A percentile compares a stretch with the other conserved stretches of the same genome.
Evolutionary conservation across 2,329 filamentous ascomycete species (phyloP).

Genomic region (Macroventuria anomochaeta): DNA sequence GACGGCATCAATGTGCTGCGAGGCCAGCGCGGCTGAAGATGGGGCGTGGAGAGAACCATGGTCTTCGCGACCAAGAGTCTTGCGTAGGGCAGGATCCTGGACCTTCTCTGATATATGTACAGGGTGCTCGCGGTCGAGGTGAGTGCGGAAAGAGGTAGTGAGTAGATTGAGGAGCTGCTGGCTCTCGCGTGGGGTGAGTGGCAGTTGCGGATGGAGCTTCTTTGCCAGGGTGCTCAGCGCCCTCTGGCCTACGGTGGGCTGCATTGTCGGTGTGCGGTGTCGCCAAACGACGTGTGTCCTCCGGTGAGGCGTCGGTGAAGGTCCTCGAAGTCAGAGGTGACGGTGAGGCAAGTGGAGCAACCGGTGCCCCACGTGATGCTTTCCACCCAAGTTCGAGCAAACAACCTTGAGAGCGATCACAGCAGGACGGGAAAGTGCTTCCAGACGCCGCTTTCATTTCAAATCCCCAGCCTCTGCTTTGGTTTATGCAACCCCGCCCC

Average conservation of each 20-base stretch:
- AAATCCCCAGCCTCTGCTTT: not conserved
- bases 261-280: slow-evolving; percentile 53
- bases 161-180: slow-evolving; percentile 65
- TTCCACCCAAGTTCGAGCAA: not conserved
- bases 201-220: slow-evolving; percentile 61
- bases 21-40: slow-evolving; percentile 49
- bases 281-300: not conserved
- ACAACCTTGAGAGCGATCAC: not conserved
- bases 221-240: slow-evolving; percentile 53
- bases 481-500: not conserved
- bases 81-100: not conserved
- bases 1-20: slow-evolving; percentile 58
- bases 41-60: slow-evolving; percentile 14
- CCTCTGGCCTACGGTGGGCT: slow-evolving; percentile 53
- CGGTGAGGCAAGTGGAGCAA: not conserved
- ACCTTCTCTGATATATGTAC: slow-evolving; percentile 20
- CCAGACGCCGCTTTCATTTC: not conserved
- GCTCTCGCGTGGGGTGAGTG: slow-evolving; percentile 64
- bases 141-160: slow-evolving; percentile 67
- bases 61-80: slow-evolving; percentile 8
- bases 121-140: slow-evolving; percentile 66
- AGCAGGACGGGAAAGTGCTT: not conserved
- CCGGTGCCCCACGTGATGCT: slow-evolving; percentile 1
- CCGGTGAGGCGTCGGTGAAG: not conserved
- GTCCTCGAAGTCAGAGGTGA: not conserved